Base-by-base conservation (phyloP, 306 rosid genomes). In the Prinsepia uniflora region DNA sequence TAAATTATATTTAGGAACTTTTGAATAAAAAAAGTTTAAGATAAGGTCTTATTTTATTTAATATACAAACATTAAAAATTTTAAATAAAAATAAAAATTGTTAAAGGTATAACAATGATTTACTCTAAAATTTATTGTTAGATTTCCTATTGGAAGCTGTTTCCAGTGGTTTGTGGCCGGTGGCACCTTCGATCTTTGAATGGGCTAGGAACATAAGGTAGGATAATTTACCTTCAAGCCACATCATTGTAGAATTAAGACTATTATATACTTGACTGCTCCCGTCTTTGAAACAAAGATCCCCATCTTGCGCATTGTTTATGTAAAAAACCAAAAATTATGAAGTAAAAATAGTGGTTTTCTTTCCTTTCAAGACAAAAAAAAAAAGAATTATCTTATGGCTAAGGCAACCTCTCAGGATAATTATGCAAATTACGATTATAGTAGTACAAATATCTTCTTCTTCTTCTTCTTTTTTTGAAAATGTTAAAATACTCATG, bases 151-250 rank as follows among this genome's bases (percentile, higher is more conserved):
- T 8, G 30, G 68, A 18, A 20, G 55, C 67, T 61, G 65, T 80
- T 44, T 48, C 45, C 45, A 14, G 22, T 52, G 56, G 36, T 15
- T 24, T 0, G 30, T 24, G 36, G 36, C 36, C 36, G 36, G n/a
- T 49, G 39, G 43, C 5, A 70, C 22, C 24, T 58, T 50, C 76
- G 72, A 56, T 67, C 68, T 52, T 71, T 65, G 75, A 30, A 22
- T 19, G 10, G n/a, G n/a, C 1, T 57, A 4, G 17, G 1, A 24
- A 0, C 30, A 24, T 24, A 24, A 2, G 12, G 15, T 36, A 0
- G 12, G 12, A 56, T 4, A 0, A 5, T 59, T 6, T 7, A 34
- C 4, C 1, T 12, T 58, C 7, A 20, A 49, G 15, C 15, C 13
- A 46, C 49, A 5, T 46, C 6, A 46, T 46, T 5, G 5, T 46